Base-by-base conservation (phyloP, 139 green algal genomes). In the Coccomyxa sp. region DNA sequence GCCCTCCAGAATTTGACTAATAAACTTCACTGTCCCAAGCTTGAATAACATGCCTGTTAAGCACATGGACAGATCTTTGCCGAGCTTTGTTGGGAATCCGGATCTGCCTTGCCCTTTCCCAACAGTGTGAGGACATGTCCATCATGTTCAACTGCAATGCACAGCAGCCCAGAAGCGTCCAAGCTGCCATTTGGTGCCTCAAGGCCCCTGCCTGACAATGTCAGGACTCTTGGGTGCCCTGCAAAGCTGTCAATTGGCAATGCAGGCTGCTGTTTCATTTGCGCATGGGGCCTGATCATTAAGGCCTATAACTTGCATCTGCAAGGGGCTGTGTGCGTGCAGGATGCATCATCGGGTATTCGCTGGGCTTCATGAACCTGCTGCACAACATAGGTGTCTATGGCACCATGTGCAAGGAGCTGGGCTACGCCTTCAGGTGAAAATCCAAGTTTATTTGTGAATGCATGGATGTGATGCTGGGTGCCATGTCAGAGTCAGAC, bases 401-500 rank as follows among this genome's bases (percentile, higher is more conserved):
- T 31, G 76, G 76, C 30, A 80, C 76, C 30, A 0, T 80, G 76
- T 80, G 76, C 76, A 80, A 80, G 76, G 76, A 80, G 76, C 28
- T 58, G 13, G 76, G 76, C 76, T 25, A 28, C 17, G 14, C 13
- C 18, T 80, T 80, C 76, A 58, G 76, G 76, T 80, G 31, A 12
- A 14, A 58, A n/a, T n/a, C n/a, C n/a, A n/a, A n/a, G n/a, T n/a
- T n/a, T n/a, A n/a, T n/a, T n/a, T n/a, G n/a, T n/a, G n/a, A n/a
- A n/a, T n/a, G n/a, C n/a, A n/a, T n/a, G n/a, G n/a, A n/a, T n/a
- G n/a, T n/a, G n/a, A n/a, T n/a, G n/a, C n/a, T n/a, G n/a, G n/a
- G n/a, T n/a, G n/a, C n/a, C n/a, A n/a, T n/a, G n/a, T n/a, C n/a
- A n/a, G n/a, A n/a, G n/a, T n/a, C n/a, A n/a, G n/a, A n/a, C n/a